Evolutionary conservation across 2,329 filamentous ascomycete genomes (phyloP).

Genomic region (Hymenoscyphus fraxineus): DNA sequence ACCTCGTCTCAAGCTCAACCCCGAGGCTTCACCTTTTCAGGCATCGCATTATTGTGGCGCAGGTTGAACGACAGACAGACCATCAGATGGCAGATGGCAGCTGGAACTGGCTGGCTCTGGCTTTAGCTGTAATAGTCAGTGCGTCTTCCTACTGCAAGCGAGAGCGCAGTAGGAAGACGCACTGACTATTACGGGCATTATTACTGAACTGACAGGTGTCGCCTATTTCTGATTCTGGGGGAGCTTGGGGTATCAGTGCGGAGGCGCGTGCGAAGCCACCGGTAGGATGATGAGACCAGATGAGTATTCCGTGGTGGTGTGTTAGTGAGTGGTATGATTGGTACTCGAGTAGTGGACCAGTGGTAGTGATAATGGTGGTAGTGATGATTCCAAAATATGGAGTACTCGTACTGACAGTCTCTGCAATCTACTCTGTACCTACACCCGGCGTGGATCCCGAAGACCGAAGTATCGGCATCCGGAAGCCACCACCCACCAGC

Average conservation of each 20-base stretch:
- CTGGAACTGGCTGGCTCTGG: neutral
- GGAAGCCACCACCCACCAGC: neutral
- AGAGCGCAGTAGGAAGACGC: no score
- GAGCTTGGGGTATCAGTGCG: neutral
- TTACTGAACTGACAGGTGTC: neutral
- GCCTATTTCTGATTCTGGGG: neutral
- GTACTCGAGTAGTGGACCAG: neutral
- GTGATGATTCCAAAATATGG: no score
- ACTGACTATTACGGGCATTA: no score
- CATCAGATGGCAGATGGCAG: neutral
- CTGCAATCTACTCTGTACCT: no score
- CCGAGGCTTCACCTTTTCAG: neutral
- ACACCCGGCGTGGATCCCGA: no score
- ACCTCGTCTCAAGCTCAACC: conserved; percentile 2
- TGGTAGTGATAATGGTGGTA: no score
- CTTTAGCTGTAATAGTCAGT: no score
- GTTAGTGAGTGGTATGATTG: neutral
- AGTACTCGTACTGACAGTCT: no score
- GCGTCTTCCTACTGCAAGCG: no score
- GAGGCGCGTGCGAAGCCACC: neutral
- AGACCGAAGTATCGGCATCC: no score
- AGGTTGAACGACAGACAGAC: neutral
- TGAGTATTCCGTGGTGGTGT: neutral
- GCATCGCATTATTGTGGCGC: neutral
- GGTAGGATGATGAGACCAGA: neutral